phyloP scores from a whole-genome alignment of 768 basidiomycete species.

The Trametes punicea region DNA sequence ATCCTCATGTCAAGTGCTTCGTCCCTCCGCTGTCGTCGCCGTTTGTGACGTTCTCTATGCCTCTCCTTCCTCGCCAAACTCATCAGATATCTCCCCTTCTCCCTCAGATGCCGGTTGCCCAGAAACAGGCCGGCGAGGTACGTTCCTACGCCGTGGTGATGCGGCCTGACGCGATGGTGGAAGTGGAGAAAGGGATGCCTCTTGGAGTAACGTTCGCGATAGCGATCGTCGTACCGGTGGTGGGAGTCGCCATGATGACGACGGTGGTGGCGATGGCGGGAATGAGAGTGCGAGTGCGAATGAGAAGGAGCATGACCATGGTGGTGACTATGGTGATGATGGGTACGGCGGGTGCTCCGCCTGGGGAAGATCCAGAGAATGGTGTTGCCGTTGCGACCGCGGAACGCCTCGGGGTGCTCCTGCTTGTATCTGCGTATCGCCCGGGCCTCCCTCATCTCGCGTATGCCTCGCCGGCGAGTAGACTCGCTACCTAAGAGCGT shows the following conservation, averaged over 20 bases:
- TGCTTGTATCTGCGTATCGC: slow-evolving; percentile 27
- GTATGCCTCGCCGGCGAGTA: slow-evolving; percentile 57
- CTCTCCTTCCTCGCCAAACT: slow-evolving; percentile 18
- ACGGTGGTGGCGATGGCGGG: background rate
- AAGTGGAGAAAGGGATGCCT: slow-evolving; percentile 23
- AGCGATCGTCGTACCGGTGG: slow-evolving; percentile 9
- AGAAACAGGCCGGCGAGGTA: slow-evolving; percentile 19
- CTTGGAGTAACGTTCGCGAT: slow-evolving; percentile 14
- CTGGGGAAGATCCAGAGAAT: slow-evolving; percentile 30
- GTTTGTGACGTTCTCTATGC: slow-evolving; percentile 19
- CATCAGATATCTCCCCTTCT: slow-evolving; percentile 12
- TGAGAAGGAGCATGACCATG: slow-evolving; percentile 1
- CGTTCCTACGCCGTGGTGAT: slow-evolving; percentile 23
- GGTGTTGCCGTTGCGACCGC: slow-evolving; percentile 19
- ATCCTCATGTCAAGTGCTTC: slow-evolving; percentile 17
- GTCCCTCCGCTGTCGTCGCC: slow-evolving; percentile 13
- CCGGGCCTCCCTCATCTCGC: slow-evolving; percentile 63
- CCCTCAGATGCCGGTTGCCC: slow-evolving; percentile 9
- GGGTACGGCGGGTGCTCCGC: background rate
- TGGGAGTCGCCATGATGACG: background rate
- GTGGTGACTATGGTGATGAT: slow-evolving; percentile 1
- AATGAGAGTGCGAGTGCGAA: slow-evolving; percentile 1
- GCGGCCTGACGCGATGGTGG: slow-evolving; percentile 22
- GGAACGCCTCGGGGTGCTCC: slow-evolving; percentile 28
- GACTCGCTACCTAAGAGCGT: slow-evolving; percentile 62